Evolutionary conservation across 768 basidiomycete species (phyloP).

Genomic region (Psilocybe cubensis): DNA sequence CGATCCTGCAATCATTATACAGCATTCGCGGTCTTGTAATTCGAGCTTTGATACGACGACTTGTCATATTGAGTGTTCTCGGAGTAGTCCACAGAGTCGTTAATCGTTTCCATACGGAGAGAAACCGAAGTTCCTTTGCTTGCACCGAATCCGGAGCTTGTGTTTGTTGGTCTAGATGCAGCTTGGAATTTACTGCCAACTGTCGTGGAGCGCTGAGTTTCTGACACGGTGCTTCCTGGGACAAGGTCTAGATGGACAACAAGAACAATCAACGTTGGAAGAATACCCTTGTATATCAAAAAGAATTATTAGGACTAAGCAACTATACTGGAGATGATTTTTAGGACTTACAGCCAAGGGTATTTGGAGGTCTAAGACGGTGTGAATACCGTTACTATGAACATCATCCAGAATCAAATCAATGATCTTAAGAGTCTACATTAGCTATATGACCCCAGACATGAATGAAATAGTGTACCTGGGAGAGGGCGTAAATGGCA

Average conservation of each 20-base stretch:
- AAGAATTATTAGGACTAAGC: background rate
- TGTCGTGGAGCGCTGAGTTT: background rate
- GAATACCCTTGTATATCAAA: background rate
- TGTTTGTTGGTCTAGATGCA: background rate
- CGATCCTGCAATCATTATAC: background rate
- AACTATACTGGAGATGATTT: background rate
- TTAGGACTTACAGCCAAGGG: background rate
- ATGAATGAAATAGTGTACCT: background rate
- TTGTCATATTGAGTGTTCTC: background rate
- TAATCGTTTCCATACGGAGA: background rate
- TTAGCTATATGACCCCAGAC: too few species aligned
- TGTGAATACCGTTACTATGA: background rate
- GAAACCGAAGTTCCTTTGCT: background rate
- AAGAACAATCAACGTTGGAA: slow-evolving; percentile 3
- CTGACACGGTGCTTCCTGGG: background rate
- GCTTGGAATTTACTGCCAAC: background rate
- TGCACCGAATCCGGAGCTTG: background rate
- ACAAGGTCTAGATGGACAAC: slow-evolving; percentile 4
- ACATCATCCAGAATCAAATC: slow-evolving; percentile 7
- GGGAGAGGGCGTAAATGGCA: slow-evolving; percentile 5
- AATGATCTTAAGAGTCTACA: slow-evolving; percentile 1
- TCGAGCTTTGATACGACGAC: background rate
- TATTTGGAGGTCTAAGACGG: background rate
- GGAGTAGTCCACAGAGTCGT: background rate
- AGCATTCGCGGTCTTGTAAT: background rate